A percentile compares a stretch with the other conserved stretches of the same genome.
Conservation (phyloP, 495 filamentous ascomycete species). For the Penicillium lagena region DNA sequence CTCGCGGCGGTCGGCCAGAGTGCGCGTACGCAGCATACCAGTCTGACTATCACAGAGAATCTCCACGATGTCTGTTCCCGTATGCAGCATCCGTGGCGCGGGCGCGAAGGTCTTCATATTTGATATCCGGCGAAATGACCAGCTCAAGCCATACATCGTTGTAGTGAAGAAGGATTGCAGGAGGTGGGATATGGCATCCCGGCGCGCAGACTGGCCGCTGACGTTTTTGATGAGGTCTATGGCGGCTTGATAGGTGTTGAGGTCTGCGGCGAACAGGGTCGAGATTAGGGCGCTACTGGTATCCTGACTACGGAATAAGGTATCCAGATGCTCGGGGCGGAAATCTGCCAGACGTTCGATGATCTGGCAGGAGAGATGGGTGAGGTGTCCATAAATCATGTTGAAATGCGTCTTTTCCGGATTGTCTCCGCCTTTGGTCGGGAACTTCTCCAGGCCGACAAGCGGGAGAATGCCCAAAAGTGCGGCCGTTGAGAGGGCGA, state of each 20-base stretch:
- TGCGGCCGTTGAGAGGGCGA: slow-evolving; percentile 61
- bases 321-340: slow-evolving; percentile 51
- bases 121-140: slow-evolving; percentile 51
- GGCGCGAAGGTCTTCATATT: slow-evolving; percentile 58
- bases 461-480: slow-evolving; percentile 65
- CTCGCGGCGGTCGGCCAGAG: slow-evolving; percentile 51
- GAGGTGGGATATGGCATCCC: slow-evolving; percentile 68
- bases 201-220: slow-evolving; percentile 60
- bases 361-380: slow-evolving; percentile 61
- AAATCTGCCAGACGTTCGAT: slow-evolving; percentile 75
- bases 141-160: slow-evolving; percentile 53
- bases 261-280: slow-evolving; percentile 62
- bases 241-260: slow-evolving; percentile 64
- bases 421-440: slow-evolving; percentile 38
- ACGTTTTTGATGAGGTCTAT: slow-evolving; percentile 75
- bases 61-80: slow-evolving; percentile 68
- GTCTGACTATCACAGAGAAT: slow-evolving; percentile 75
- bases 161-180: slow-evolving; percentile 57
- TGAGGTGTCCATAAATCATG: slow-evolving; percentile 59
- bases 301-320: slow-evolving; percentile 55
- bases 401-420: slow-evolving; percentile 66
- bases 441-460: slow-evolving; percentile 66
- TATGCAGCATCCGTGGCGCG: slow-evolving; percentile 63
- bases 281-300: slow-evolving; percentile 62
- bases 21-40: slow-evolving; percentile 68